Evolutionary conservation across 129 eudicot genomes (phyloP), one percentile per base, ranked within the genome.

Genomic region (Scalesia atractyloides): DNA sequence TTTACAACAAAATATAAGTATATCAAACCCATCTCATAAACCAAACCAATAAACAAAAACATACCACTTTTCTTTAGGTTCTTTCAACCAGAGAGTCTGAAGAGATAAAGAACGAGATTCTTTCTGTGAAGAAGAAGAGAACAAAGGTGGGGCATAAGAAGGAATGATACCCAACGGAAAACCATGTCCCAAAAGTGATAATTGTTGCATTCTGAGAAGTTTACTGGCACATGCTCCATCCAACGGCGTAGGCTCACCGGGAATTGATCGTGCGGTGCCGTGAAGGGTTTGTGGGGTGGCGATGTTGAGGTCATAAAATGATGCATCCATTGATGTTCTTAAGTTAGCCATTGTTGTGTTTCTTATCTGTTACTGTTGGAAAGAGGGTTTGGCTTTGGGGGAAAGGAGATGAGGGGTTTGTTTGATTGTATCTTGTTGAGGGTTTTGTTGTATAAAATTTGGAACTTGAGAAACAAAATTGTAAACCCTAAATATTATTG

Each of bases 161-260:
- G 98, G 98, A 30, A 93, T 58, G 11, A 93, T n/a, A 51, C 96
- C 96, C 66, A 89, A 69, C 17, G 98, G 96, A 72, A 89, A 93
- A 8, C 96, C 95, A 52, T 46, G 68, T 30, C 85, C 72, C 36
- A 92, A 61, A 11, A 85, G 48, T 4, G 80, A 80, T 1, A 92
- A 78, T 39, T 93, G 98, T 69, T 87, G 87, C 39, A 87, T 76
- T 82, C 98, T 73, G 16, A 80, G 75, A 44, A 64, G 86, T 50
- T 73, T 72, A 19, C 98, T 79, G 14, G 96, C 86, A 67, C 76
- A 74, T 59, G 86, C 77, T 30, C 82, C 87, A 52, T 93, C 98
- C 22, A 87, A 22, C 36, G 98, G 98, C n/a, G 80, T 41, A 16
- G 98, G 90, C 12, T 93, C 90, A 8, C 96, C 95, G 53, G 98